Conservation (phyloP, 192 early-diverging fungal genomes). For the Thoreauomyces humboldtii region DNA sequence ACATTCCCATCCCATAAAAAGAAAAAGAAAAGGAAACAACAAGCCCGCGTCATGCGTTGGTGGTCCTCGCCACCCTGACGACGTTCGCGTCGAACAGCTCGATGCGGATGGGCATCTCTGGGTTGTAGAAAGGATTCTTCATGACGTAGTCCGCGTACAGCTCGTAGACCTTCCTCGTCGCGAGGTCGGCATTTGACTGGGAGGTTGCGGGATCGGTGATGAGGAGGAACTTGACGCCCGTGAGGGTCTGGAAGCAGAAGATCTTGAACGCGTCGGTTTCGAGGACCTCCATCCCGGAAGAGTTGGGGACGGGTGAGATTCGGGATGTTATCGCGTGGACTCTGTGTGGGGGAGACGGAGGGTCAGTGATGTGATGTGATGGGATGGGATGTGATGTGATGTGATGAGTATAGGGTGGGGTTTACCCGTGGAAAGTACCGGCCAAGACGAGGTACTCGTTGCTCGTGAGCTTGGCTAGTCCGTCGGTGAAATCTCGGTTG, state of each 20-base stretch:
- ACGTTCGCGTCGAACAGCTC: constrained; percentile 91
- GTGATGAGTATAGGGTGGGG: not conserved
- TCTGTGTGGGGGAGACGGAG: constrained; percentile 38
- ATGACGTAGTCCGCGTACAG: constrained; percentile 95
- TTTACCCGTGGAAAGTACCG: constrained; percentile 92
- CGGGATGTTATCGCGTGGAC: constrained; percentile 94
- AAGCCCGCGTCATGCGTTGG: constrained; percentile 24
- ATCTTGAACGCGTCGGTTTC: constrained; percentile 89
- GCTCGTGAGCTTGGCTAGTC: constrained; percentile 77
- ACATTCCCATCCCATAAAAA: too few relatives aligned
- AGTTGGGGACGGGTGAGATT: constrained; percentile 80
- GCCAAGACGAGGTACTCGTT: constrained; percentile 99
- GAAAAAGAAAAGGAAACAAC: too few relatives aligned
- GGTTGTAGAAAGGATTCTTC: constrained; percentile 98
- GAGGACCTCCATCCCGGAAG: constrained; percentile 86
- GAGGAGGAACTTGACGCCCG: constrained; percentile 94
- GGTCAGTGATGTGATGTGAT: too few relatives aligned
- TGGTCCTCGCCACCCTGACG: constrained; percentile 58
- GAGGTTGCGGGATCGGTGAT: constrained; percentile 79
- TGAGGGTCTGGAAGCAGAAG: constrained; percentile 90
- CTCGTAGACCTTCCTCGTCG: constrained; percentile 72
- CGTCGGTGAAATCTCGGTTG: constrained; percentile 83
- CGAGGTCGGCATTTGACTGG: constrained; percentile 66
- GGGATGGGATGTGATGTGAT: too few relatives aligned
- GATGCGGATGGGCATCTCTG: constrained; percentile 97